Conservation (phyloP, 495 filamentous ascomycete species). For the Cudoniella acicularis region DNA sequence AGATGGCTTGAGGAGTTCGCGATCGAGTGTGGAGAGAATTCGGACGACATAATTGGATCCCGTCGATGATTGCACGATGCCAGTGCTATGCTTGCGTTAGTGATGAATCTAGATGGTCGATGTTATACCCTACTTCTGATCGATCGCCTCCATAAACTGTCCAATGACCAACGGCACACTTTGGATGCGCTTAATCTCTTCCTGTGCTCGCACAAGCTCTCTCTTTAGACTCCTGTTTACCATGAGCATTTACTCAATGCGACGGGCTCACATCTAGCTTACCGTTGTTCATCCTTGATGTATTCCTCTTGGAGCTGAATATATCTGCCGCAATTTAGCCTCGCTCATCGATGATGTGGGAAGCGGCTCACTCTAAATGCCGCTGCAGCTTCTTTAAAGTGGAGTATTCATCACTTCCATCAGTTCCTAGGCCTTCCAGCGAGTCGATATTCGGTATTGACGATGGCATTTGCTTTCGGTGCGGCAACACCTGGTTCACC, state of each 20-base stretch:
- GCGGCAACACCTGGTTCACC: slow-evolving; percentile 64
- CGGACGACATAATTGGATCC: slow-evolving; percentile 99
- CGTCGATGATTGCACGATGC: slow-evolving; percentile 96
- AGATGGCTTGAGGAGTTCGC: slow-evolving; percentile 93
- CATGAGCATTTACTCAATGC: slow-evolving; percentile 8
- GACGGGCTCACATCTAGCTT: slow-evolving; percentile 19
- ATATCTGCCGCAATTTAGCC: slow-evolving; percentile 52
- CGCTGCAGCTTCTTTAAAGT: slow-evolving; percentile 92
- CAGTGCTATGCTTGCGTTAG: slow-evolving; percentile 62
- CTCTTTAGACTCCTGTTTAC: slow-evolving; percentile 81
- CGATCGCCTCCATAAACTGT: slow-evolving; percentile 99
- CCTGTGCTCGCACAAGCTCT: slow-evolving; percentile 93
- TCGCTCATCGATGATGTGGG: slow-evolving; percentile 1
- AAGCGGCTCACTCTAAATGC: slow-evolving; percentile 74
- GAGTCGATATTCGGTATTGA: slow-evolving; percentile 86
- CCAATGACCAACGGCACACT: slow-evolving; percentile 97
- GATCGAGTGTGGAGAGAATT: slow-evolving; percentile 96
- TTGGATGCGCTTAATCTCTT: slow-evolving; percentile 99
- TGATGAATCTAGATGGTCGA: slow-evolving; percentile 7
- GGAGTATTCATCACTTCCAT: slow-evolving; percentile 89
- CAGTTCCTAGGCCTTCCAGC: slow-evolving; percentile 74
- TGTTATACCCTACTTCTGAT: slow-evolving; percentile 76
- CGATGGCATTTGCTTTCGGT: slow-evolving; percentile 75
- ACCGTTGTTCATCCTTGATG: slow-evolving; percentile 99
- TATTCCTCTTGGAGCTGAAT: slow-evolving; percentile 99